Evolutionary conservation across 1,284 basidiomycete genomes (phyloP).

Genomic region (Polyporus tsugae): DNA sequence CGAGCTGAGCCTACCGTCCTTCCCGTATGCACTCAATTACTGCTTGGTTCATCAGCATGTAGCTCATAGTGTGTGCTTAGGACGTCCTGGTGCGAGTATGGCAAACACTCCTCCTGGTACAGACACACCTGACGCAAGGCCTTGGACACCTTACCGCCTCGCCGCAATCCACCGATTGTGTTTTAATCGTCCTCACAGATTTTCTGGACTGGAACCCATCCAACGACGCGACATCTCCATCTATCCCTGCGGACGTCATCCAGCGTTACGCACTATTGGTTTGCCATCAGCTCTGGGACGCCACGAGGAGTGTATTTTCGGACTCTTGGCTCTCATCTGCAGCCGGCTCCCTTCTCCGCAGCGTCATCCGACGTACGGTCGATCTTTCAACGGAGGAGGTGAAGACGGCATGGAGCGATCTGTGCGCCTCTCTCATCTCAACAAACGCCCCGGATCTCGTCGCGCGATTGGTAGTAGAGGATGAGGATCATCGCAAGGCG

Average conservation of each 20-base stretch:
- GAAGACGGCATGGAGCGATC: conserved; percentile 50
- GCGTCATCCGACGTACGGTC: conserved; percentile 51
- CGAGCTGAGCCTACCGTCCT: conserved; percentile 22
- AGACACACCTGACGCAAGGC: conserved; percentile 51
- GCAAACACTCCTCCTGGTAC: conserved; percentile 61
- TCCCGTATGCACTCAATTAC: conserved; percentile 35
- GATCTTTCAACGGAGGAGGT: conserved; percentile 47
- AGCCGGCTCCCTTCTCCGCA: conserved; percentile 53
- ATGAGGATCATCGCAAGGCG: conserved; percentile 14
- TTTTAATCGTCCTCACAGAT: conserved; percentile 34
- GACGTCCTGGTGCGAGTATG: conserved; percentile 51
- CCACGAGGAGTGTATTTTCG: conserved; percentile 56
- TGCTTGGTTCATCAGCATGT: neutral
- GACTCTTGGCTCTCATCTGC: conserved; percentile 46
- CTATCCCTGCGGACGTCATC: conserved; percentile 14
- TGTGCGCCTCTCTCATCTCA: conserved; percentile 55
- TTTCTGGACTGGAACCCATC: conserved; percentile 34
- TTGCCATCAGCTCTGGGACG: conserved; percentile 55
- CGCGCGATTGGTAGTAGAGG: conserved; percentile 21
- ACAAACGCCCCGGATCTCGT: conserved; percentile 39
- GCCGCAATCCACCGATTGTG: conserved; percentile 41
- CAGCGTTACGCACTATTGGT: conserved; percentile 48
- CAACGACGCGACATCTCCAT: neutral
- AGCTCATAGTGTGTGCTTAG: conserved; percentile 38
- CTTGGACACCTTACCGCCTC: conserved; percentile 45